Evolutionary conservation across 192 early-diverging fungal species (phyloP), one percentile per base, ranked within the genome.

Genomic region (Phlyctochytrium planicorne): DNA sequence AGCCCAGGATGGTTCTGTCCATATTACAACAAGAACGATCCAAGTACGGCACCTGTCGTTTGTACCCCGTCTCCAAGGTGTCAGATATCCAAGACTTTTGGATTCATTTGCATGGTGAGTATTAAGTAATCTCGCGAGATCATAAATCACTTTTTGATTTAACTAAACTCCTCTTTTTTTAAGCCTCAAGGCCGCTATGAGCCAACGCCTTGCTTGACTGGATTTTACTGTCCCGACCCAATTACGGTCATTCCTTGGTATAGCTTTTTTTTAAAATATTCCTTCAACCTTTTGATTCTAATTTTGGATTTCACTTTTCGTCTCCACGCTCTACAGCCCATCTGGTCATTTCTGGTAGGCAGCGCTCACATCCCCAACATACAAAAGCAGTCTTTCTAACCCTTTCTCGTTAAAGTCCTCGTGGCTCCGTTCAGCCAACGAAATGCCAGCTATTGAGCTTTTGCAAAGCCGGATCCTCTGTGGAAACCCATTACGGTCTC

Each of bases 261-360:
- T 63, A 47, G 53, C 47, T n/a, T 25, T 47, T 30, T 65, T 52
- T 27, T 20, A n/a, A n/a, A n/a, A n/a, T n/a, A n/a, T n/a, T n/a
- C n/a, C n/a, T n/a, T n/a, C n/a, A n/a, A n/a, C n/a, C n/a, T n/a
- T n/a, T n/a, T n/a, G n/a, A n/a, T n/a, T n/a, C n/a, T n/a, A n/a
- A n/a, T n/a, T n/a, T n/a, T n/a, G n/a, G n/a, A n/a, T n/a, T n/a
- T n/a, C n/a, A n/a, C n/a, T n/a, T n/a, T n/a, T n/a, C n/a, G n/a
- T n/a, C n/a, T n/a, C n/a, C n/a, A n/a, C n/a, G n/a, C 40, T 47
- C 40, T 47, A 6, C 40, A 20, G 10, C 61, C 83, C 83, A 1
- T 56, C 66, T n/a, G 81, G 77, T 25, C 60, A 68, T 34, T 86
- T 73, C 66, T 88, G 82, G 31, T 75, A 71, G 6, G 57, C 70